Evolutionary conservation across 1,139 yeast genomes (phyloP).

Genomic region (Magnusiomyces fungicola): DNA sequence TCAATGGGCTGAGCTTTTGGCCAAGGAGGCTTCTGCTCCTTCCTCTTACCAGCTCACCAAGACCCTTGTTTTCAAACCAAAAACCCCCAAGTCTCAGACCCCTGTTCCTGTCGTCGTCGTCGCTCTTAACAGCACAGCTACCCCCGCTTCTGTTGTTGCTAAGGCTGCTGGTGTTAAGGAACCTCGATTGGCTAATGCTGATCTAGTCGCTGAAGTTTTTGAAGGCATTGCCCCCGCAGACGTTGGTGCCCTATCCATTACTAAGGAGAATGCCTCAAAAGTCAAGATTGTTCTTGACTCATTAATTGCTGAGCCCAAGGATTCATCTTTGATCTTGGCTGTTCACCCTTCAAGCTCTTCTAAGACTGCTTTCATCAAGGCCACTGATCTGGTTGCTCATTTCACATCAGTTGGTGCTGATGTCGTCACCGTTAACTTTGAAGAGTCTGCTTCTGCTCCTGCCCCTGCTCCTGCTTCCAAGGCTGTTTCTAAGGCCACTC

Average conservation of each 20-base stretch:
- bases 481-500: slow-evolving; percentile 24
- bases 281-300: slow-evolving; percentile 62
- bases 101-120: slow-evolving; percentile 78
- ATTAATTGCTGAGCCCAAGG: slow-evolving; percentile 39
- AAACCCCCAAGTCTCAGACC: slow-evolving; percentile 76
- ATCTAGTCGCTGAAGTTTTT: slow-evolving; percentile 62
- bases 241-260: slow-evolving; percentile 26
- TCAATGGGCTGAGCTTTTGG: slow-evolving; percentile 25
- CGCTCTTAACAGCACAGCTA: slow-evolving; percentile 60
- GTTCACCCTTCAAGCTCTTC: slow-evolving; percentile 54
- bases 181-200: slow-evolving; percentile 82
- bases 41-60: slow-evolving; percentile 39
- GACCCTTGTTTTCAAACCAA: slow-evolving; percentile 82
- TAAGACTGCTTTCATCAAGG: slow-evolving; percentile 47
- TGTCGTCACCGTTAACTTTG: slow-evolving; percentile 50
- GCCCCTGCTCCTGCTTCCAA: slow-evolving; percentile 34
- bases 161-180: slow-evolving; percentile 67
- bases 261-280: slow-evolving; percentile 33
- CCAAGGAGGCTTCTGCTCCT: slow-evolving; percentile 15
- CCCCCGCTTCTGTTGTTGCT: slow-evolving; percentile 63
- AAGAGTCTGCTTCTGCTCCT: slow-evolving; percentile 39
- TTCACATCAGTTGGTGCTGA: slow-evolving; percentile 60
- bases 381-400: slow-evolving; percentile 45
- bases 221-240: slow-evolving; percentile 48
- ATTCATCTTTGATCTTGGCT: slow-evolving; percentile 34